Percentiles rank a stretch among this genome's conserved stretches.
Evolutionary conservation across 352 stramenopile genomes (phyloP).

Genomic region (Nothophytophthora sp.): DNA sequence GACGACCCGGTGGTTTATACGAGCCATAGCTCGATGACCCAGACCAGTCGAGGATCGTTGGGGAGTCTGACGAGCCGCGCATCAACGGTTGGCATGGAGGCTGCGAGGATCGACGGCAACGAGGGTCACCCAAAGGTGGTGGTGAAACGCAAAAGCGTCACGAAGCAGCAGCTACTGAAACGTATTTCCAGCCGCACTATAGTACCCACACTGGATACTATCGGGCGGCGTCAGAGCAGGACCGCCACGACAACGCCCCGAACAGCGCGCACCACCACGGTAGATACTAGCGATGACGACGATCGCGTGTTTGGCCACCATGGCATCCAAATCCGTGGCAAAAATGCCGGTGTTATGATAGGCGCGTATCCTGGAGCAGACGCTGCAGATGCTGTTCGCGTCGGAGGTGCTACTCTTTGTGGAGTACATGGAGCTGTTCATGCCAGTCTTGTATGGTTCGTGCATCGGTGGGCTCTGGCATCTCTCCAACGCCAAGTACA

Average conservation of each 20-base stretch:
- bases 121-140: neutral
- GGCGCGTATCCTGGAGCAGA: conserved; percentile 11
- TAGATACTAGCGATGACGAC: neutral
- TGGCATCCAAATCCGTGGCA: neutral
- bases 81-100: conserved; percentile 4
- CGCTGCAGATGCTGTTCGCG: conserved; percentile 22
- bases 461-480: conserved; percentile 17
- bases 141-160: conserved; percentile 1
- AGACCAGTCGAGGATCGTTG: neutral
- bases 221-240: neutral
- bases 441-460: conserved; percentile 24
- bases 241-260: neutral
- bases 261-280: neutral
- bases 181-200: neutral
- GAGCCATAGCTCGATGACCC: too few species aligned
- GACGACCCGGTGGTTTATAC: too few species aligned
- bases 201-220: neutral
- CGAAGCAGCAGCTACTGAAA: conserved; percentile 2
- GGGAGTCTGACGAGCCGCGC: neutral
- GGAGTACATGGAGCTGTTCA: conserved; percentile 37
- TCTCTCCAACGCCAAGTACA: conserved; percentile 16
- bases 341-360: conserved; percentile 1
- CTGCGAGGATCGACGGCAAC: neutral
- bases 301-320: conserved; percentile 2
- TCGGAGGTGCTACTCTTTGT: conserved; percentile 25